Base-by-base conservation (phyloP, 257 asterid species). In the Gynochthodes officinalis region DNA sequence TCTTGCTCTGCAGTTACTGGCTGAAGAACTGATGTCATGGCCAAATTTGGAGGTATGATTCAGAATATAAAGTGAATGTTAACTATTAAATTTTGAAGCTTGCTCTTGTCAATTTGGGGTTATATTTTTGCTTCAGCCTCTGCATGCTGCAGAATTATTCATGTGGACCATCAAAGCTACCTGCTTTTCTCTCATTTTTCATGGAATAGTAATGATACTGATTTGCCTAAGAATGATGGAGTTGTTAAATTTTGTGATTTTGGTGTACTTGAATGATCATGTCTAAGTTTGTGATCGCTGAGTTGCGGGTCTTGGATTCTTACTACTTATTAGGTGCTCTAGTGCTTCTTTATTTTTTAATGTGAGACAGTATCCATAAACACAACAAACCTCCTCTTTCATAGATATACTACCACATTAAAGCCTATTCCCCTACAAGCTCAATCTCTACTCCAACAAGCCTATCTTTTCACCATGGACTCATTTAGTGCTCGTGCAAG, bases 1-100 rank as follows among this genome's bases (percentile, higher is more conserved):
- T 43, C 78, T 79, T 23, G 90, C 95, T 61, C 81, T 94, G 84
- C 86, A 72, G 71, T 82, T 94, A 96, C 89, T 94, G 15, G 98
- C 97, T 10, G 97, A 91, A 80, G 98, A 94, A 78, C 84, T 94
- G 93, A 78, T 64, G 74, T 82, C 90, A 73, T 94, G 99, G 99
- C 99, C 97, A 33, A 86, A 94, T 79, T 81, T 94, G 74, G 98
- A 94, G 94, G 99, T 90, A 69, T 10, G 18, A 44, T 33, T 40
- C 30, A 52, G 60, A 65, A 2, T 37, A 43, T 64, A 16, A 52
- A 37, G 64, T 35, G 32, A 32, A 18, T 73, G 37, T 39, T 39
- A 11, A 13, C 30, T 52, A 48, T 62, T 39, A 0, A 60, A 71
- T 64, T 40, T 54, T 25, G n/a, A 14, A 61, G 19, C 59, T 49